Evolutionary conservation across 805 yeast genomes (phyloP).

Genomic region (Metschnikowia cerradonensis): DNA sequence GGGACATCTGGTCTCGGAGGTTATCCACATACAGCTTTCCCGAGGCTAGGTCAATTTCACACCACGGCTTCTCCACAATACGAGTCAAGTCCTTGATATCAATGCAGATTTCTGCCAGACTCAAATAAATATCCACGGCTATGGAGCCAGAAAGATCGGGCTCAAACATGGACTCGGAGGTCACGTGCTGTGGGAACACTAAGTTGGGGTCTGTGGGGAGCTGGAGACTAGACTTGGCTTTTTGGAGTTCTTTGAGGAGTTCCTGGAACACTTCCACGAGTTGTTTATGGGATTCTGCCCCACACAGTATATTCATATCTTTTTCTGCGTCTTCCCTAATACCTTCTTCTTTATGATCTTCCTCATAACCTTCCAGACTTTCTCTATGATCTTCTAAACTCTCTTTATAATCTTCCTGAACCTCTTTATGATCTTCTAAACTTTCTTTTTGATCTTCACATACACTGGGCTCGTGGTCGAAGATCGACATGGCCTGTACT

Average conservation of each 20-base stretch:
- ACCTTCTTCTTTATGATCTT: not conserved
- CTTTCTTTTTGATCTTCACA: not conserved
- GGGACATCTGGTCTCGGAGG: conserved; percentile 51
- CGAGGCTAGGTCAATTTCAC: conserved; percentile 38
- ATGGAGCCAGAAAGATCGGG: conserved; percentile 47
- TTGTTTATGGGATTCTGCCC: conserved; percentile 10
- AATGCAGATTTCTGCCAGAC: conserved; percentile 59
- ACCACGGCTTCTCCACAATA: conserved; percentile 62
- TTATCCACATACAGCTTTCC: conserved; percentile 57
- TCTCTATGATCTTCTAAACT: conserved; percentile 2
- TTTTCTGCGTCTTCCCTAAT: too few species aligned
- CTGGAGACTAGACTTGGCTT: conserved; percentile 28
- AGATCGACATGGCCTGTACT: conserved; percentile 19
- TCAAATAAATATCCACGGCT: conserved; percentile 54
- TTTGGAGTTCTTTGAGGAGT: conserved; percentile 22
- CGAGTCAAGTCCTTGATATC: conserved; percentile 51
- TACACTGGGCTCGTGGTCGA: conserved; percentile 4
- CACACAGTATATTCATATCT: not conserved
- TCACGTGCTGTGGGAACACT: conserved; percentile 54
- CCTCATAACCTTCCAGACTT: conserved; percentile 7
- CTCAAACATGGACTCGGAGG: conserved; percentile 33
- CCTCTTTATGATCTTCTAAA: conserved; percentile 2
- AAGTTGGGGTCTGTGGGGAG: conserved; percentile 52
- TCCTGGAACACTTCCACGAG: conserved; percentile 24
- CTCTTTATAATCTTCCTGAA: conserved; percentile 5